A percentile compares a stretch with the other conserved stretches of the same genome.
These are phyloP conservation scores for Onygenales sp. DNA, from an alignment of 2,329 filamentous ascomycete species.

Conservation along the genomic window DNA sequence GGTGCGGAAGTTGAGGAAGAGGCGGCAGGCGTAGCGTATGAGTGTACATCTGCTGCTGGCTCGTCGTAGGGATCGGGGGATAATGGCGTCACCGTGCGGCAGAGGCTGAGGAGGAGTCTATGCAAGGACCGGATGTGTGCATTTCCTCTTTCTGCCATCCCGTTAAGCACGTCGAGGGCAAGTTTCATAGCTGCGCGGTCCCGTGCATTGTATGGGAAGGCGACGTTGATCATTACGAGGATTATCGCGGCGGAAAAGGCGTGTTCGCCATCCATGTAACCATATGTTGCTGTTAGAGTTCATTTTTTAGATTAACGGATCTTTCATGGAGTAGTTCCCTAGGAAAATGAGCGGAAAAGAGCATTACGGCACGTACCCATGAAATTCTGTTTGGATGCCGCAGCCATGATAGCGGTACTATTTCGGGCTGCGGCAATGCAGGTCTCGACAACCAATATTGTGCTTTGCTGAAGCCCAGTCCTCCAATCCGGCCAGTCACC, in stretches of 20 bases:
- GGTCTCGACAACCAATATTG: conserved; percentile 43
- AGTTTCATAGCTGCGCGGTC: conserved; percentile 39
- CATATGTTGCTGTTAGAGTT: conserved; percentile 38
- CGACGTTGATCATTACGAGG: conserved; percentile 46
- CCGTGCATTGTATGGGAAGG: conserved; percentile 38
- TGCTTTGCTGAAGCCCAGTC: conserved; percentile 38
- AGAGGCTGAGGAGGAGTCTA: conserved; percentile 28
- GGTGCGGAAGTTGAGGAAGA: conserved; percentile 8
- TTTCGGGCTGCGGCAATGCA: conserved; percentile 43
- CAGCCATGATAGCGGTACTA: conserved; percentile 40
- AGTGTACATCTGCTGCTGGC: neutral
- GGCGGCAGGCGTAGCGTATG: conserved; percentile 6
- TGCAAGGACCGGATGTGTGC: conserved; percentile 37
- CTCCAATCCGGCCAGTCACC: conserved; percentile 32
- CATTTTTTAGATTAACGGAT: neutral
- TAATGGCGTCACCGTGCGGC: conserved; percentile 19
- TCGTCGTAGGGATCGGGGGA: conserved; percentile 4
- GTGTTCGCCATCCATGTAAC: conserved; percentile 50
- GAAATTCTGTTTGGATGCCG: conserved; percentile 41
- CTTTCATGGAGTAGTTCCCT: neutral
- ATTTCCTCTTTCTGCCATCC: conserved; percentile 46
- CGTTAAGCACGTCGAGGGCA: conserved; percentile 37
- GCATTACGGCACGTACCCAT: conserved; percentile 30
- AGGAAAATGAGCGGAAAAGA: neutral
- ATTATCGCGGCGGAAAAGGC: conserved; percentile 46